Percentiles rank a stretch among this genome's conserved stretches.
Conservation (phyloP, 176 grass and related monocot genomes). For the Oryza nivara region DNA sequence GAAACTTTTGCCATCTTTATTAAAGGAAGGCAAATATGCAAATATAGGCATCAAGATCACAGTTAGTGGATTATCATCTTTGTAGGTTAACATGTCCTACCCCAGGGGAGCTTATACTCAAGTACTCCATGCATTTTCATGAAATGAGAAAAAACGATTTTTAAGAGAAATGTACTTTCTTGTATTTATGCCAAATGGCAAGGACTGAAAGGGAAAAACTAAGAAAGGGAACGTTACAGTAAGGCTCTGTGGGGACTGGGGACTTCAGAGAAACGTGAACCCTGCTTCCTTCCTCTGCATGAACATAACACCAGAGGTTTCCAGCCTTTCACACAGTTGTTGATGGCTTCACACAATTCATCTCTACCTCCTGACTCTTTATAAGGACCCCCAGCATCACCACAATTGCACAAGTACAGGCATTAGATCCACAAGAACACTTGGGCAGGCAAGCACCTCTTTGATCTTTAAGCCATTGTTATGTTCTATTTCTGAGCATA, state of each 20-base stretch:
- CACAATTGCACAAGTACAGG: conserved; percentile 2
- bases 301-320: background rate
- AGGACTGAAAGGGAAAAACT: background rate
- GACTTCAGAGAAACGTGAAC: conserved; percentile 7
- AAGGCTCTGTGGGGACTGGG: background rate
- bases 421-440: conserved; percentile 14
- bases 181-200: background rate
- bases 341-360: conserved; percentile 40
- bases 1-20: background rate
- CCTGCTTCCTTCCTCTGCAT: conserved; percentile 2
- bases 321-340: conserved; percentile 39
- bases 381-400: conserved; percentile 29
- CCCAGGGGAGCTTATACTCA: background rate
- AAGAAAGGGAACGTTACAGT: background rate
- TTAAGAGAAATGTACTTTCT: conserved; percentile 1
- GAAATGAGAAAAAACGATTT: background rate
- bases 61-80: conserved; percentile 2
- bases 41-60: conserved; percentile 5
- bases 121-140: background rate
- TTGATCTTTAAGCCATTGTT: background rate
- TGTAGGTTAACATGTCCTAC: background rate
- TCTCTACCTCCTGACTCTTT: conserved; percentile 1
- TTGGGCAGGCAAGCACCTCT: background rate
- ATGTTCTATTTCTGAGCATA: conserved; percentile 31
- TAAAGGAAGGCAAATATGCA: background rate